These are phyloP conservation scores for Alternaria metachromatica DNA, from an alignment of 2,329 filamentous ascomycete genomes.

Conservation along the genomic window DNA sequence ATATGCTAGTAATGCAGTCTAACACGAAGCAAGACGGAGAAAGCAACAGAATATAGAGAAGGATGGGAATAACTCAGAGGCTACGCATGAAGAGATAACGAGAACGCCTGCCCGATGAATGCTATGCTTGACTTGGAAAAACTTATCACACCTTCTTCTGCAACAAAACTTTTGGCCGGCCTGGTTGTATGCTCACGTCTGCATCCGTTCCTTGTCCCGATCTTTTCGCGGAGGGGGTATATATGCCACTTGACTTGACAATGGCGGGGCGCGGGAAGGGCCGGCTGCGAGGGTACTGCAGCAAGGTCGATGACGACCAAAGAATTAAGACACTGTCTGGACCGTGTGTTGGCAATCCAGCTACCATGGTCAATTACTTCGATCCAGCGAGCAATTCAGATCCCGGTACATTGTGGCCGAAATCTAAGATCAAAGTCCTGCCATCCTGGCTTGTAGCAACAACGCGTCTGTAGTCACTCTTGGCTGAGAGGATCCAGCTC, in stretches of 20 bases:
- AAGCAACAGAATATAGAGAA: background rate
- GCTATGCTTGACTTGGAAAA: slow-evolving; percentile 7
- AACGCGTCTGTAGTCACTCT: slow-evolving; percentile 93
- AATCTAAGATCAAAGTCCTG: slow-evolving; percentile 92
- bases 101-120: slow-evolving; percentile 3
- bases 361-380: background rate
- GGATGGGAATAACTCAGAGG: background rate
- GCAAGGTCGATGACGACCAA: background rate
- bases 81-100: background rate
- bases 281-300: background rate
- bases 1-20: slow-evolving; percentile 1
- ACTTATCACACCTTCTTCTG: background rate
- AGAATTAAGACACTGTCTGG: background rate
- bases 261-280: background rate
- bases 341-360: background rate
- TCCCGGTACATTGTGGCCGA: slow-evolving; percentile 68
- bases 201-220: background rate
- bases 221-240: background rate
- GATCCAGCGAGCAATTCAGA: slow-evolving; percentile 55
- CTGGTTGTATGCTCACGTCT: background rate
- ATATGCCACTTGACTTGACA: background rate
- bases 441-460: slow-evolving; percentile 95
- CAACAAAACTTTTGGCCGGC: background rate
- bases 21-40: slow-evolving; percentile 35
- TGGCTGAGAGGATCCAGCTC: slow-evolving; percentile 95